These are phyloP conservation scores for Talaromyces sp. DNA, from an alignment of 2,329 filamentous ascomycete species.

Conservation along the genomic window DNA sequence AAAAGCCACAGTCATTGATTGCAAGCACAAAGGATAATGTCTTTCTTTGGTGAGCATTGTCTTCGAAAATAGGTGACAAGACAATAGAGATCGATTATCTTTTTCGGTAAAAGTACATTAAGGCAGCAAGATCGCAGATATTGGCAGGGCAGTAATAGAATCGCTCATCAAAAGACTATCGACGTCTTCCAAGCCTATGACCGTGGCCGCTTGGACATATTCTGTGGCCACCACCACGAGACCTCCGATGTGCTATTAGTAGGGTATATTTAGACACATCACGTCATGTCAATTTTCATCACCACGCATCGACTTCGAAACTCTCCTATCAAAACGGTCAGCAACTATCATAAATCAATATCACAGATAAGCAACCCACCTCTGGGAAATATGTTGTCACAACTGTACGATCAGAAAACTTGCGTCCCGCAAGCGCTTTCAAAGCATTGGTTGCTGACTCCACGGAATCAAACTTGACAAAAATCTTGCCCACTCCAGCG, in stretches of 20 bases:
- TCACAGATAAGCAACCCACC: constrained; percentile 50
- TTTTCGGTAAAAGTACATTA: constrained; percentile 6
- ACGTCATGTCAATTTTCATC: constrained; percentile 31
- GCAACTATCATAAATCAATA: constrained; percentile 33
- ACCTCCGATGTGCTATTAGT: neutral
- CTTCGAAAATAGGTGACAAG: neutral
- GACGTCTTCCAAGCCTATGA: neutral
- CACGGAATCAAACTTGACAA: constrained; percentile 80
- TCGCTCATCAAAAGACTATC: too few relatives aligned
- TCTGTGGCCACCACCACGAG: neutral
- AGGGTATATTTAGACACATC: neutral
- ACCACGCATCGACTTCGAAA: constrained; percentile 90
- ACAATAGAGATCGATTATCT: neutral
- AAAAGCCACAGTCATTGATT: neutral
- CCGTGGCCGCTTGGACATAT: neutral
- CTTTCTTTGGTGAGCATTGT: neutral
- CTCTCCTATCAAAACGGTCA: constrained; percentile 64
- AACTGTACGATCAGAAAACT: constrained; percentile 94
- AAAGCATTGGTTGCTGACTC: constrained; percentile 82
- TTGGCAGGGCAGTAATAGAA: neutral
- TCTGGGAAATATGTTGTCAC: constrained; percentile 96
- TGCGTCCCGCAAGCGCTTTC: constrained; percentile 84
- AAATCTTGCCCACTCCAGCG: constrained; percentile 94
- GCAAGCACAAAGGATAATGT: neutral
- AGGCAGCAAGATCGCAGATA: neutral